These are phyloP conservation scores for Fusarium nygamai DNA, from an alignment of 2,329 filamentous ascomycete genomes.

Conservation along the genomic window DNA sequence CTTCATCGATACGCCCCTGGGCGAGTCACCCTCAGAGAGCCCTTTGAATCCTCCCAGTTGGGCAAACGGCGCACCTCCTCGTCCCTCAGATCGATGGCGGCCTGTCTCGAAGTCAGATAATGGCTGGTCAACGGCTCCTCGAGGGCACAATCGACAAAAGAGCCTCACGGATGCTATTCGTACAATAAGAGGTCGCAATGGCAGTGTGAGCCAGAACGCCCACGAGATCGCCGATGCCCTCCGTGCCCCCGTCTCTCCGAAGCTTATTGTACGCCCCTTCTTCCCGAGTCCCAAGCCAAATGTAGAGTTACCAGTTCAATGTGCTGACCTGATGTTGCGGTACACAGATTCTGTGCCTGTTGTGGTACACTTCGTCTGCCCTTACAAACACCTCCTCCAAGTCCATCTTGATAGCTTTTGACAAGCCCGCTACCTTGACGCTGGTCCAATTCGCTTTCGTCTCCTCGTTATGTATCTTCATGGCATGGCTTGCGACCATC, in stretches of 20 bases:
- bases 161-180: constrained; percentile 89
- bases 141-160: constrained; percentile 78
- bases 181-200: constrained; percentile 81
- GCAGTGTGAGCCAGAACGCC: constrained; percentile 90
- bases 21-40: constrained; percentile 43
- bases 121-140: constrained; percentile 46
- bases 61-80: constrained; percentile 44
- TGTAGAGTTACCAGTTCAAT: constrained; percentile 14
- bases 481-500: constrained; percentile 77
- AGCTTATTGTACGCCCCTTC: constrained; percentile 74
- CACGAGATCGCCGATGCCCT: constrained; percentile 93
- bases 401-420: constrained; percentile 90
- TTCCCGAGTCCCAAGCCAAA: constrained; percentile 9
- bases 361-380: constrained; percentile 96
- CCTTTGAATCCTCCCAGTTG: constrained; percentile 42
- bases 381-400: constrained; percentile 98
- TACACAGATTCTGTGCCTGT: constrained; percentile 78
- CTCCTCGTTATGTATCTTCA: constrained; percentile 83
- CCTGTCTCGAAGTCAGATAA: constrained; percentile 42
- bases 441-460: constrained; percentile 95
- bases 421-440: constrained; percentile 90
- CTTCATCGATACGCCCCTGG: constrained; percentile 55
- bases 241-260: constrained; percentile 88
- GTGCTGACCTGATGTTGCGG: constrained; percentile 44
- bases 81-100: constrained; percentile 44